Conservation (phyloP, 2,329 filamentous ascomycete species). For the Trichoderma pleuroti region DNA sequence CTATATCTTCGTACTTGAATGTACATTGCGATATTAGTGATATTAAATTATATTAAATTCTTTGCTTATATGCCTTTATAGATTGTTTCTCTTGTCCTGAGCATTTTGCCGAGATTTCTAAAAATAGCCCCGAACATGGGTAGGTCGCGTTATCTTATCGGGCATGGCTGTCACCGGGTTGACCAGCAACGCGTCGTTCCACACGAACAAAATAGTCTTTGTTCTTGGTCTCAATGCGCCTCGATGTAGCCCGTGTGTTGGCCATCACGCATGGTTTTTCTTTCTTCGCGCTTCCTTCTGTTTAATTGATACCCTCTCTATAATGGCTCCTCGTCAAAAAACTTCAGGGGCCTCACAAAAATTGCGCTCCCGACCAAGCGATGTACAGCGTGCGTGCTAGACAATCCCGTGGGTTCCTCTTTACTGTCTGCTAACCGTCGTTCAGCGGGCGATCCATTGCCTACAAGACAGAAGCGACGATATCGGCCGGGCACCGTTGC, state of each 20-base stretch:
- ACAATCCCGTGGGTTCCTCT: not conserved
- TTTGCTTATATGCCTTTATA: not conserved
- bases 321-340: slow-evolving; percentile 11
- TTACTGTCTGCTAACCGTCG: slow-evolving; percentile 23
- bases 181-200: slow-evolving; percentile 14
- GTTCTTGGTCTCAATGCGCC: not conserved
- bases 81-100: not conserved
- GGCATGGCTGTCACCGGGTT: slow-evolving; percentile 7
- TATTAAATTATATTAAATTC: not conserved
- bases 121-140: not conserved
- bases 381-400: slow-evolving; percentile 38
- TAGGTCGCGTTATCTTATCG: slow-evolving; percentile 9
- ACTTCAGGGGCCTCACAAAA: slow-evolving; percentile 20
- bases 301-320: not conserved
- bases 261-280: slow-evolving; percentile 2
- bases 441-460: slow-evolving; percentile 70
- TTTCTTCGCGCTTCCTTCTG: not conserved
- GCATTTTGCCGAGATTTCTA: not conserved
- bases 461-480: slow-evolving; percentile 57
- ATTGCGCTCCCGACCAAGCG: slow-evolving; percentile 33
- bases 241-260: slow-evolving; percentile 8
- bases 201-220: slow-evolving; percentile 3
- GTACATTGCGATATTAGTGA: too few relatives aligned
- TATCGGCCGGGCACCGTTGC: slow-evolving; percentile 80
- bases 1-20: too few relatives aligned